These are phyloP conservation scores for Ganoderma lucidum DNA, from an alignment of 1,284 basidiomycete genomes.

Conservation along the genomic window DNA sequence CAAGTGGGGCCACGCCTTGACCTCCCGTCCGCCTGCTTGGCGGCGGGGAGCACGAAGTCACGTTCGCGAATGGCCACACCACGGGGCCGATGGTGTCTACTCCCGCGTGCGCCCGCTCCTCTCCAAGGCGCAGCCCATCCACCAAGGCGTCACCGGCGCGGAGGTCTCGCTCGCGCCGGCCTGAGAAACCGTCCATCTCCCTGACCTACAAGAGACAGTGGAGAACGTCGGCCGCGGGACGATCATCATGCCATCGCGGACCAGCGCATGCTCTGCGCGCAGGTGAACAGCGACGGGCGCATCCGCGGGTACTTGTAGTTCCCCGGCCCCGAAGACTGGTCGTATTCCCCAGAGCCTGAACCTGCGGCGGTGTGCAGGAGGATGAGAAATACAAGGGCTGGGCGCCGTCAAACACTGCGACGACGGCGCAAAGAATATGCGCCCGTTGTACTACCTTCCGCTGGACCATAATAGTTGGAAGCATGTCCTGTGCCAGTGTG, in stretches of 20 bases:
- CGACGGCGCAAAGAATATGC: slow-evolving; percentile 18
- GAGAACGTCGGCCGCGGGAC: slow-evolving; percentile 19
- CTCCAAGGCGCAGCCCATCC: slow-evolving; percentile 13
- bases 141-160: slow-evolving; percentile 17
- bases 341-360: slow-evolving; percentile 1
- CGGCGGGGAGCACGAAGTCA: slow-evolving; percentile 22
- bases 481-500: slow-evolving; percentile 10
- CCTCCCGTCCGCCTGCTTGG: slow-evolving; percentile 9
- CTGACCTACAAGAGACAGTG: slow-evolving; percentile 14
- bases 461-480: slow-evolving; percentile 21
- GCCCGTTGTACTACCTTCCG: slow-evolving; percentile 23
- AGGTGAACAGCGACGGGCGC: slow-evolving; percentile 18
- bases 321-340: slow-evolving; percentile 11
- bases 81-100: slow-evolving; percentile 23
- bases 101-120: slow-evolving; percentile 47
- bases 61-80: slow-evolving; percentile 19
- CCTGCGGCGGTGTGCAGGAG: slow-evolving; percentile 17
- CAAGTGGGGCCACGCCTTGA: slow-evolving; percentile 23
- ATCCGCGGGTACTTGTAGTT: slow-evolving; percentile 26
- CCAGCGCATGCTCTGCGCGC: slow-evolving; percentile 7
- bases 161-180: slow-evolving; percentile 19
- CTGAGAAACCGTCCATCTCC: neutral
- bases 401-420: slow-evolving; percentile 22
- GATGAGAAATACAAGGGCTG: slow-evolving; percentile 19
- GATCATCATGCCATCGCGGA: slow-evolving; percentile 4